Conservation (phyloP, 306 rosid species). For the Sphenostylis stenocarpa region DNA sequence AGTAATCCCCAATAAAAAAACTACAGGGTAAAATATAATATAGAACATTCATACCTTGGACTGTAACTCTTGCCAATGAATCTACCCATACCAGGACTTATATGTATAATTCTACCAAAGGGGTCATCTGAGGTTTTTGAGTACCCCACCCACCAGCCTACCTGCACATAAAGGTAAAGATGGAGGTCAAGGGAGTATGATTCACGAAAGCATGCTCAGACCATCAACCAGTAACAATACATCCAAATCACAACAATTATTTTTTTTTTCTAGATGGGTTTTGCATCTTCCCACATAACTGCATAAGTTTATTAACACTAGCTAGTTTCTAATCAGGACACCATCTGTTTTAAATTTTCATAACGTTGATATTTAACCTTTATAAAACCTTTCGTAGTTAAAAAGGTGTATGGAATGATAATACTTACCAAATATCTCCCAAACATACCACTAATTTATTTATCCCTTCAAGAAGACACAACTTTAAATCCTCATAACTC, state of each 20-base stretch:
- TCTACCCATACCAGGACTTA: conserved; percentile 90
- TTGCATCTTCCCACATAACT: not conserved
- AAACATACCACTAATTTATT: conserved; percentile 1
- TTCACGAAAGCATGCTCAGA: conserved; percentile 18
- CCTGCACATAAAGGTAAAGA: conserved; percentile 54
- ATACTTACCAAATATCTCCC: conserved; percentile 15
- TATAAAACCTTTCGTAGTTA: not conserved
- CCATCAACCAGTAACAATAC: conserved; percentile 17
- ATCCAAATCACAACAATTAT: conserved; percentile 1
- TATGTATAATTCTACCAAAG: conserved; percentile 78
- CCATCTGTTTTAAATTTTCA: conserved; percentile 6
- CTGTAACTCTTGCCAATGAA: conserved; percentile 82
- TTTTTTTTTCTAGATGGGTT: not conserved
- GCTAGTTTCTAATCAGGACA: not conserved
- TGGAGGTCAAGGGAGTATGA: conserved; percentile 3
- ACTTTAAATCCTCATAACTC: not conserved
- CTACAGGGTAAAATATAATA: conserved; percentile 16
- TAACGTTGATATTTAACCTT: not conserved
- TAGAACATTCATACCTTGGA: conserved; percentile 66
- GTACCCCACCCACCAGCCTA: conserved; percentile 99
- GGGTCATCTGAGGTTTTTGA: conserved; percentile 87
- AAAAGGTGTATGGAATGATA: conserved; percentile 1
- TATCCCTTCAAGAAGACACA: not conserved
- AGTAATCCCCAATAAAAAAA: conserved; percentile 2
- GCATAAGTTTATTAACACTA: not conserved